These are phyloP conservation scores for Xanthoconium stramineum DNA, from an alignment of 768 basidiomycete species.

Conservation along the genomic window DNA sequence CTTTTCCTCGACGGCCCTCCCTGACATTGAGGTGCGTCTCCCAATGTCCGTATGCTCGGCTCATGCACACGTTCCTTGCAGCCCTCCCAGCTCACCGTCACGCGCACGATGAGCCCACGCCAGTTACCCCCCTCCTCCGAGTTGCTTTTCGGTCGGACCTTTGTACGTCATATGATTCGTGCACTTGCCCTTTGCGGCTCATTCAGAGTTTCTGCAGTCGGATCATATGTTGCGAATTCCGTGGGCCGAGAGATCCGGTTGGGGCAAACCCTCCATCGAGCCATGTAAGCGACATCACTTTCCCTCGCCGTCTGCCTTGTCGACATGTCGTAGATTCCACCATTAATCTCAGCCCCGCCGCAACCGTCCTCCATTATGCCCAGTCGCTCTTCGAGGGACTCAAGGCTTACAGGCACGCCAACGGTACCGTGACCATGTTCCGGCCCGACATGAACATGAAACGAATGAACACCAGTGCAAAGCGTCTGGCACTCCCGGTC, in stretches of 20 bases:
- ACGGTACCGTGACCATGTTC: conserved; percentile 79
- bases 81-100: conserved; percentile 53
- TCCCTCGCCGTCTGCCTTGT: not conserved
- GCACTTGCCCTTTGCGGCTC: conserved; percentile 5
- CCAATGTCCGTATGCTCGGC: not conserved
- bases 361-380: conserved; percentile 89
- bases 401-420: conserved; percentile 82
- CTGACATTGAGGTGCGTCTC: conserved; percentile 51
- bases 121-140: conserved; percentile 59
- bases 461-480: conserved; percentile 85
- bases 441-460: conserved; percentile 98
- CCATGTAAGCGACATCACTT: conserved; percentile 57
- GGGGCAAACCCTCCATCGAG: conserved; percentile 78
- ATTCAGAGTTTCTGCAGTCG: conserved; percentile 42
- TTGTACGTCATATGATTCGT: conserved; percentile 45
- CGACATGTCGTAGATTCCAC: conserved; percentile 20
- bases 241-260: conserved; percentile 72
- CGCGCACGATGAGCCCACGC: conserved; percentile 49
- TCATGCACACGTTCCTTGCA: conserved; percentile 23
- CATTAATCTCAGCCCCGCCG: conserved; percentile 30
- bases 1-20: conserved; percentile 26
- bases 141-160: conserved; percentile 82
- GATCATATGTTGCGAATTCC: conserved; percentile 84
- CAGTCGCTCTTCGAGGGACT: conserved; percentile 90
- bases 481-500: conserved; percentile 74